Conservation (phyloP, 2,329 filamentous ascomycete species). For the Talaromyces sp. region DNA sequence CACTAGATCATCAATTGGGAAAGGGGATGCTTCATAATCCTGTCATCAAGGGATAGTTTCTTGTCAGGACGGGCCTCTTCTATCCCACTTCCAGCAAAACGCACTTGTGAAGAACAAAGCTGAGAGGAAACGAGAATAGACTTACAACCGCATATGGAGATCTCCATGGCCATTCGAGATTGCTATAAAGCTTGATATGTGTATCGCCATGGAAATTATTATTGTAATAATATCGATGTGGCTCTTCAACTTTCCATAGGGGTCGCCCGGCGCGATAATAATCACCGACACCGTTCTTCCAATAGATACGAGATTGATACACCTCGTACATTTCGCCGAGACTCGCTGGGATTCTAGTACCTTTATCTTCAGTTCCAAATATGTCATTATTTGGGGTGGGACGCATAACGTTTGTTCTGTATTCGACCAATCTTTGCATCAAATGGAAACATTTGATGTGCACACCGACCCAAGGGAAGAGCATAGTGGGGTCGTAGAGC, state of each 20-base stretch:
- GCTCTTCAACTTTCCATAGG: background rate
- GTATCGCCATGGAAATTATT: background rate
- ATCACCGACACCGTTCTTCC: background rate
- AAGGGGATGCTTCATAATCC: constrained; percentile 1
- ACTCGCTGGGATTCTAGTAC: background rate
- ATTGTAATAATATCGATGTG: constrained; percentile 1
- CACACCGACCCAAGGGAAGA: constrained; percentile 4
- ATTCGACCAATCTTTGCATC: constrained; percentile 3
- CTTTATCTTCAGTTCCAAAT: background rate
- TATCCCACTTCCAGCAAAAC: background rate
- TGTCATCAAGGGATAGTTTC: background rate
- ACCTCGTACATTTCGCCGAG: constrained; percentile 7
- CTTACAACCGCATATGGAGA: background rate
- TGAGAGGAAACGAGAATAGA: background rate
- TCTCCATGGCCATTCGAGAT: background rate
- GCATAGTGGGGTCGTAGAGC: background rate
- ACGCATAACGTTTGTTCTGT: background rate
- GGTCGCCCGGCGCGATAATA: too few species aligned
- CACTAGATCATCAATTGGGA: background rate
- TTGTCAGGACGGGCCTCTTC: background rate
- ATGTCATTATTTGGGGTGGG: background rate
- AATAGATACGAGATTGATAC: constrained; percentile 1
- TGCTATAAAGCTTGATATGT: background rate
- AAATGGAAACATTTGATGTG: constrained; percentile 5
- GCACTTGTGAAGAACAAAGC: background rate